phyloP scores from a whole-genome alignment of 495 filamentous ascomycete species.

The Lasiosphaeria ovina region DNA sequence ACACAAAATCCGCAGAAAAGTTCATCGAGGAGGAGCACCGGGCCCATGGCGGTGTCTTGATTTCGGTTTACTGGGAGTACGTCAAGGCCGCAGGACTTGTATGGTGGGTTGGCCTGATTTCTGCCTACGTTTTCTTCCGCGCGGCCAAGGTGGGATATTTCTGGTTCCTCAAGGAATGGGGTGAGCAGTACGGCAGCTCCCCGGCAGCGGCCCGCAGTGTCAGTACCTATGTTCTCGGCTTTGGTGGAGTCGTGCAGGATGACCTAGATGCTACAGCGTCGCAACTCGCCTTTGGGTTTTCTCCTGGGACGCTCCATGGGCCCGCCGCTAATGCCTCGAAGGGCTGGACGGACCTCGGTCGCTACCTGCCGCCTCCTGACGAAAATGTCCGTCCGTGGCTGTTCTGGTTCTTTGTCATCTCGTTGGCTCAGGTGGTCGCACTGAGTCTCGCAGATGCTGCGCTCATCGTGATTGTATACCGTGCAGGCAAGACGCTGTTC shows the following conservation, averaged over 20 bases:
- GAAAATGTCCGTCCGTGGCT: conserved; percentile 73
- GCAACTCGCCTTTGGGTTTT: background rate
- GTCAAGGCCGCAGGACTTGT: conserved; percentile 70
- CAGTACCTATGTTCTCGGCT: background rate
- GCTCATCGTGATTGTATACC: conserved; percentile 70
- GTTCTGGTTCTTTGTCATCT: conserved; percentile 60
- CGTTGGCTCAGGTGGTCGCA: conserved; percentile 54
- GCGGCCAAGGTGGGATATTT: conserved; percentile 57
- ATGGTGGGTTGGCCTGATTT: conserved; percentile 66
- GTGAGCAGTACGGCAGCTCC: conserved; percentile 63
- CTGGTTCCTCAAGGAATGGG: conserved; percentile 86
- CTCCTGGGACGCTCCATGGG: conserved; percentile 2
- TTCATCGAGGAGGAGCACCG: conserved; percentile 81
- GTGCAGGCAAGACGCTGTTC: conserved; percentile 71
- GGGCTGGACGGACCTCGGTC: conserved; percentile 42
- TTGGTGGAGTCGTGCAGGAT: background rate
- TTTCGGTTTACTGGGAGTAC: conserved; percentile 76
- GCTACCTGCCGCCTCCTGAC: conserved; percentile 59
- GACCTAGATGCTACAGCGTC: background rate
- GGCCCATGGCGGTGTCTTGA: conserved; percentile 71
- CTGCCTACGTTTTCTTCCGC: conserved; percentile 59
- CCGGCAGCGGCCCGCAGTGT: background rate
- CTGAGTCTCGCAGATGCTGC: conserved; percentile 55
- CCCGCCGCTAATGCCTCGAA: conserved; percentile 27
- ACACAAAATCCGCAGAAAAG: conserved; percentile 57